A percentile compares a stretch with the other conserved stretches of the same genome.
phyloP scores from a whole-genome alignment of 73 alveolate genomes.

The Effrenium voratum region DNA sequence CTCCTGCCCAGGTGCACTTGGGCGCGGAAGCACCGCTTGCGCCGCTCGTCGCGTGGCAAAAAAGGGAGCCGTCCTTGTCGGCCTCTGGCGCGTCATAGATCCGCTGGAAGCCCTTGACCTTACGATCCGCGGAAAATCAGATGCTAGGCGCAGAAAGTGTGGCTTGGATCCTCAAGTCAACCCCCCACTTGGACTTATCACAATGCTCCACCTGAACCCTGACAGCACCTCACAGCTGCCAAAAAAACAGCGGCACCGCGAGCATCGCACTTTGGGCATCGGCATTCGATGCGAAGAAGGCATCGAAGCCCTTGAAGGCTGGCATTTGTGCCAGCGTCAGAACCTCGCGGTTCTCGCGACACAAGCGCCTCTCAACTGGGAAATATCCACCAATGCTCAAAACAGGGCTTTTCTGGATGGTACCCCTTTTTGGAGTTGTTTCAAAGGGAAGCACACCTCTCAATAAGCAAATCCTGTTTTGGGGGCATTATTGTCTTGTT shows the following conservation, averaged over 20 bases:
- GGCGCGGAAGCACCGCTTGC: background rate
- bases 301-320: slow-evolving; percentile 82
- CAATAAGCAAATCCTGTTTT: background rate
- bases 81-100: slow-evolving; percentile 98
- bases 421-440: background rate
- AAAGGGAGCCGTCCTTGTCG: slow-evolving; percentile 32
- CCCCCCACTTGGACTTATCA: no score
- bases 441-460: background rate
- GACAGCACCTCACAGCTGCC: background rate
- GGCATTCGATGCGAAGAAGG: slow-evolving; percentile 68
- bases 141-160: background rate
- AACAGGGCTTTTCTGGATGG: no score
- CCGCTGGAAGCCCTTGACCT: slow-evolving; percentile 94
- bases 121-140: background rate
- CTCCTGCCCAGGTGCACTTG: slow-evolving; percentile 94
- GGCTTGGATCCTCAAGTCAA: no score
- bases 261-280: background rate
- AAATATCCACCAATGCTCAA: no score
- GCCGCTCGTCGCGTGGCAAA: background rate
- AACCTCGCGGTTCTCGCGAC: no score
- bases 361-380: background rate
- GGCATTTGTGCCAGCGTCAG: slow-evolving; percentile 86
- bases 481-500: no score
- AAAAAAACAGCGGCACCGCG: background rate
- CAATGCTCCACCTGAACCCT: background rate